These are phyloP conservation scores for Eruca vesicaria DNA, from an alignment of 441 rosid species.

Conservation along the genomic window DNA sequence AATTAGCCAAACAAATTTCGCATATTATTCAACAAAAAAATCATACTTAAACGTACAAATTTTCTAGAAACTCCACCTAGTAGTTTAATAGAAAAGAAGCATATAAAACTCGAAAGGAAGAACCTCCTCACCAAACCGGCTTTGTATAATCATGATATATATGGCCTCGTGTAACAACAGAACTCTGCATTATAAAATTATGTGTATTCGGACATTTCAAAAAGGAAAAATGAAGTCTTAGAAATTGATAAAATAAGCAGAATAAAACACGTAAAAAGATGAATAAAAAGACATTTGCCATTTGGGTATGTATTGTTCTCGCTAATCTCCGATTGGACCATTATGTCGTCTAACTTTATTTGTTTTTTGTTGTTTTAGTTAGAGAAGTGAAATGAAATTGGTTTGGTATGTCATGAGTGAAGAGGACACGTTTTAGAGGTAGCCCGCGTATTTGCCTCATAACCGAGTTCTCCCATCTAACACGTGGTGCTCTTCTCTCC, in stretches of 20 bases:
- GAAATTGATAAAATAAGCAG: neutral
- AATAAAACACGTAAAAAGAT: conserved; percentile 31
- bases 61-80: conserved; percentile 28
- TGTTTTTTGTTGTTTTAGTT: neutral
- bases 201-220: conserved; percentile 9
- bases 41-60: neutral
- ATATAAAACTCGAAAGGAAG: conserved; percentile 10
- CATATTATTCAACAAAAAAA: neutral
- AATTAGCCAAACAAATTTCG: conserved; percentile 1
- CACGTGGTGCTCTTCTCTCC: conserved; percentile 36
- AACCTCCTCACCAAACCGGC: conserved; percentile 16
- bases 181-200: conserved; percentile 15
- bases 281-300: conserved; percentile 4
- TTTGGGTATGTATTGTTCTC: conserved; percentile 14
- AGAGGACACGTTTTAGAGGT: conserved; percentile 37
- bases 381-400: conserved; percentile 32
- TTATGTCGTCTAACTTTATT: conserved; percentile 21
- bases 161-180: conserved; percentile 24
- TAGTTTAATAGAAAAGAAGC: conserved; percentile 24
- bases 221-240: neutral
- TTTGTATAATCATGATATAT: conserved; percentile 19
- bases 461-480: neutral
- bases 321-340: conserved; percentile 35
- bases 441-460: conserved; percentile 52
- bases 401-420: conserved; percentile 29